phyloP scores from a whole-genome alignment of 345 rosid genomes.

The Citrus medica region DNA sequence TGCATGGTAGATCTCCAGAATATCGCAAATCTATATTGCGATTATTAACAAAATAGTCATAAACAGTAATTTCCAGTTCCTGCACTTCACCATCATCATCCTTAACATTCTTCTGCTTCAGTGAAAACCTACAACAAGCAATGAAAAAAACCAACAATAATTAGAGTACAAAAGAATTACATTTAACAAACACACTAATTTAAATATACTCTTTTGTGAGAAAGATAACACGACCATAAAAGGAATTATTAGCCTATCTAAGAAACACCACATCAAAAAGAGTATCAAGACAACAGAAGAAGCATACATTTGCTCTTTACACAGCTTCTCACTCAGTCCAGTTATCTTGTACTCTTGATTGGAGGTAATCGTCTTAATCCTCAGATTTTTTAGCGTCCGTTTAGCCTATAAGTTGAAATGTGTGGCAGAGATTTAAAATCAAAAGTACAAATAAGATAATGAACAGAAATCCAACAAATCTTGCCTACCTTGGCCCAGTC shows the following conservation, averaged over 20 bases:
- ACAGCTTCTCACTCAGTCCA: slow-evolving; percentile 66
- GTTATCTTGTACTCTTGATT: slow-evolving; percentile 82
- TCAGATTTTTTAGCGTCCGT: slow-evolving; percentile 61
- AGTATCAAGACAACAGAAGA: neutral
- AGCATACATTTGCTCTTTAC: slow-evolving; percentile 52
- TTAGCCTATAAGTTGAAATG: slow-evolving; percentile 52
- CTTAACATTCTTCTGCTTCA: slow-evolving; percentile 36
- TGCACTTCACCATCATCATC: slow-evolving; percentile 46
- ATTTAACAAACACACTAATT: neutral
- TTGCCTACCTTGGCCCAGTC: slow-evolving; percentile 78
- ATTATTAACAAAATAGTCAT: slow-evolving; percentile 58
- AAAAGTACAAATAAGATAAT: neutral
- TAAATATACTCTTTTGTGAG: neutral
- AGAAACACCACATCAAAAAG: neutral
- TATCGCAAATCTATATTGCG: slow-evolving; percentile 52
- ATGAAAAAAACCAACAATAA: neutral
- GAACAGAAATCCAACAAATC: neutral
- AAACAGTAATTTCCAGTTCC: slow-evolving; percentile 52
- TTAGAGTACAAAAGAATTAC: neutral
- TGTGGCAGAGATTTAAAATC: neutral
- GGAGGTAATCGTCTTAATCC: slow-evolving; percentile 66
- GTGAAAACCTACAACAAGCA: slow-evolving; percentile 49
- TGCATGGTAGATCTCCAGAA: slow-evolving; percentile 76
- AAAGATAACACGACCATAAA: neutral
- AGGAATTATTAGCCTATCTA: neutral